These are phyloP conservation scores for Mycena rosella DNA, from an alignment of 768 basidiomycete species.

Conservation along the genomic window DNA sequence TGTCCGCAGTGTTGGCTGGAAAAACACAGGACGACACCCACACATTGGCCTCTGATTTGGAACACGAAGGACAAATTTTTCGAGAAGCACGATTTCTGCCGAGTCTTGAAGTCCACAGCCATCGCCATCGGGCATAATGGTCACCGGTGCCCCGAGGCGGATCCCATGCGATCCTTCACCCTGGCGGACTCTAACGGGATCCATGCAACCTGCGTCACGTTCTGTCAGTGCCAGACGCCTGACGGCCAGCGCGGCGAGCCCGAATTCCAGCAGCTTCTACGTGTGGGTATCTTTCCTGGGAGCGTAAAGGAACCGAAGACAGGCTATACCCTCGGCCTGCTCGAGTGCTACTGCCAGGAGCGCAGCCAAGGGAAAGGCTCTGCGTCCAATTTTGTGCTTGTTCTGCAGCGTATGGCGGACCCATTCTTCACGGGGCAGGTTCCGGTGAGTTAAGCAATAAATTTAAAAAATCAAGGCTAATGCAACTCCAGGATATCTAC, in stretches of 20 bases:
- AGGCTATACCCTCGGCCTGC: no score
- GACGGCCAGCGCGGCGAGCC: conserved; percentile 2
- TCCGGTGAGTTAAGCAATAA: conserved; percentile 16
- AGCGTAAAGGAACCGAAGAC: no score
- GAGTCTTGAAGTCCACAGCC: conserved; percentile 6
- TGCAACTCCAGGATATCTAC: conserved; percentile 17
- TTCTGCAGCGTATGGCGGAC: conserved; percentile 29
- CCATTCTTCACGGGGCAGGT: conserved; percentile 1
- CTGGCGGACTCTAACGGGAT: conserved; percentile 31
- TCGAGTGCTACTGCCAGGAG: conserved; percentile 7
- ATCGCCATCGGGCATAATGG: conserved; percentile 11
- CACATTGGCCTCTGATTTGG: conserved; percentile 30
- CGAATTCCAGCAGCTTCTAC: conserved; percentile 23
- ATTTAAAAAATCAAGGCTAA: background rate
- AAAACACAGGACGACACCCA: conserved; percentile 22
- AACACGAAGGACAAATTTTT: conserved; percentile 12
- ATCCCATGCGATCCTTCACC: conserved; percentile 10
- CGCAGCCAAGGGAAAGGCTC: conserved; percentile 25
- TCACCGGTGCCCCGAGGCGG: conserved; percentile 19
- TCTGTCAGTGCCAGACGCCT: conserved; percentile 19
- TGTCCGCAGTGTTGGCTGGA: conserved; percentile 29
- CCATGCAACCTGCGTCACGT: conserved; percentile 27
- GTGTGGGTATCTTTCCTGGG: conserved; percentile 28
- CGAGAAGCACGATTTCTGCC: conserved; percentile 23
- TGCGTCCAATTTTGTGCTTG: conserved; percentile 25